Percentiles rank a stretch among this genome's conserved stretches.
Conservation (phyloP, 257 asterid species). For the Petrea volubilis region DNA sequence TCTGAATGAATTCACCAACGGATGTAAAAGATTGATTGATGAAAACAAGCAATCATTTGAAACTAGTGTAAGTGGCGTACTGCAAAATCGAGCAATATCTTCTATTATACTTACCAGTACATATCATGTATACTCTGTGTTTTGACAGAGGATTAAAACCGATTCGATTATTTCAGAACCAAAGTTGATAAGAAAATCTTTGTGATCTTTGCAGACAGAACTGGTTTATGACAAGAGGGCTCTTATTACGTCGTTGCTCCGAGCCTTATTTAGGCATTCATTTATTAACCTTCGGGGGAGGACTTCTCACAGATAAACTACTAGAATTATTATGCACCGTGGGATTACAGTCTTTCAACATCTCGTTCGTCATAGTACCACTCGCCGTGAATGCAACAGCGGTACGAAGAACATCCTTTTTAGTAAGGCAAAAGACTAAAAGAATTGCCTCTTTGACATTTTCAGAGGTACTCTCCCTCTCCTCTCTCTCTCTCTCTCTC, state of each 20-base stretch:
- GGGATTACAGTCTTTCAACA: slow-evolving; percentile 47
- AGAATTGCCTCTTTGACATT: slow-evolving; percentile 66
- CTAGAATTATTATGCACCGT: slow-evolving; percentile 42
- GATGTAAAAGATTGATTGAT: slow-evolving; percentile 46
- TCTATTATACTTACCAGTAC: no score
- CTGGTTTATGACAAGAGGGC: slow-evolving; percentile 26
- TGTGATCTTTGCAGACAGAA: slow-evolving; percentile 41
- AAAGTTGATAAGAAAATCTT: background rate
- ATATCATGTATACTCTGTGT: no score
- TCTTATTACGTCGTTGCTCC: slow-evolving; percentile 32
- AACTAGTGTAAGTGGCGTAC: slow-evolving; percentile 35
- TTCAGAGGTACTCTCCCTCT: slow-evolving; percentile 56
- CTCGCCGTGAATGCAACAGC: slow-evolving; percentile 54
- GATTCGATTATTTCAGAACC: background rate
- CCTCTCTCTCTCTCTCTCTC: no score
- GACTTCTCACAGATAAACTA: slow-evolving; percentile 47
- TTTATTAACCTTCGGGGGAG: slow-evolving; percentile 49
- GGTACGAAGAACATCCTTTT: slow-evolving; percentile 44
- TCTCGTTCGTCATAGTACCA: slow-evolving; percentile 62
- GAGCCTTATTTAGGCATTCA: slow-evolving; percentile 44
- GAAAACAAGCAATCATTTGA: slow-evolving; percentile 28
- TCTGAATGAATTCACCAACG: slow-evolving; percentile 42
- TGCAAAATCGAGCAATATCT: slow-evolving; percentile 24
- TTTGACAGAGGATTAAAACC: slow-evolving; percentile 1
- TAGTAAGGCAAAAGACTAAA: slow-evolving; percentile 52